A percentile compares a stretch with the other conserved stretches of the same genome.
These are phyloP conservation scores for Aspergillus novoparasiticus DNA, from an alignment of 2,329 filamentous ascomycete species.

Conservation along the genomic window DNA sequence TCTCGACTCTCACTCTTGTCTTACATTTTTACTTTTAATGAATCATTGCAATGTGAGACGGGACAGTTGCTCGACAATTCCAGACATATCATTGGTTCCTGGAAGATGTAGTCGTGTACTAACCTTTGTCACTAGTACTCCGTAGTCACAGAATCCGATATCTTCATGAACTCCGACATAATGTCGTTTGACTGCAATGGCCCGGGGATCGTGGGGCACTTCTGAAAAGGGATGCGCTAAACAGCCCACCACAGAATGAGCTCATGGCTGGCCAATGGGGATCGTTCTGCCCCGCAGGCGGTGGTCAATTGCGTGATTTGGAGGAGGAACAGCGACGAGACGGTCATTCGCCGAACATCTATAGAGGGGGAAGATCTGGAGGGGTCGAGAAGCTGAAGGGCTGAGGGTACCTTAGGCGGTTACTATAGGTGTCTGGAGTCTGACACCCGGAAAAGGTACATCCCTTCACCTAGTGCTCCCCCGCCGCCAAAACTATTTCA, in stretches of 20 bases:
- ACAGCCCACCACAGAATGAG: conserved; percentile 27
- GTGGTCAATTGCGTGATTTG: conserved; percentile 41
- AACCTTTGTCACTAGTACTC: neutral
- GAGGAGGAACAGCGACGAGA: conserved; percentile 13
- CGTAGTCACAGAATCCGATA: neutral
- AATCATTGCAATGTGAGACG: neutral
- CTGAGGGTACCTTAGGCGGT: neutral
- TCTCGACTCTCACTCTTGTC: neutral
- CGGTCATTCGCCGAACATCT: conserved; percentile 16
- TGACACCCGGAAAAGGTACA: neutral
- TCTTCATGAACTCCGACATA: neutral
- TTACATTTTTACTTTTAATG: neutral
- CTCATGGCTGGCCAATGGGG: conserved; percentile 30
- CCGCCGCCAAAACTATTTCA: conserved; percentile 13
- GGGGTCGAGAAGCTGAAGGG: conserved; percentile 7
- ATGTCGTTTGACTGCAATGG: neutral
- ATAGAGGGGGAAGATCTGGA: conserved; percentile 20
- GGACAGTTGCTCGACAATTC: neutral
- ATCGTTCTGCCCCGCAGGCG: conserved; percentile 31
- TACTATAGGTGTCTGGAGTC: neutral
- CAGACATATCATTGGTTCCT: neutral
- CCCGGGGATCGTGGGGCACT: neutral
- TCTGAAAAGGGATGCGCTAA: conserved; percentile 20
- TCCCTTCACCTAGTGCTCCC: neutral
- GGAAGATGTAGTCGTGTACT: neutral